Evolutionary conservation across 1,284 basidiomycete species (phyloP).

Genomic region (Apiotrichum brassicae): DNA sequence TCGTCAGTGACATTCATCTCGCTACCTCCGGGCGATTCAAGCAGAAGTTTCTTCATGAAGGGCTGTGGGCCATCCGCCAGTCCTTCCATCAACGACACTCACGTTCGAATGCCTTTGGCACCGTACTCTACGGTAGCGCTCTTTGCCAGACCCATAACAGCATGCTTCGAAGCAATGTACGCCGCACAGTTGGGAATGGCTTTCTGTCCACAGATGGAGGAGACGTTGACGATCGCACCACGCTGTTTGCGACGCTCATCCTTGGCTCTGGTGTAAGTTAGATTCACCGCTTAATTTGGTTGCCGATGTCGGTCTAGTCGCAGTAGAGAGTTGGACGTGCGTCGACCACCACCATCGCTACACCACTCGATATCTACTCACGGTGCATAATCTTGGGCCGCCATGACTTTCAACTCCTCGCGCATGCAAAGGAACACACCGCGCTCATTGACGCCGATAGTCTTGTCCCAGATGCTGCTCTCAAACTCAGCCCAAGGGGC

Average conservation of each 20-base stretch:
- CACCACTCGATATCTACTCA: neutral
- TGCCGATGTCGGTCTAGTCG: too few relatives aligned
- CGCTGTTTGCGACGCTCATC: constrained; percentile 14
- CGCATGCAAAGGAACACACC: constrained; percentile 20
- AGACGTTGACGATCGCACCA: constrained; percentile 24
- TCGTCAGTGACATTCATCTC: too few relatives aligned
- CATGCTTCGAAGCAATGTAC: constrained; percentile 20
- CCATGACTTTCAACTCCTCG: constrained; percentile 18
- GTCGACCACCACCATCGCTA: too few relatives aligned
- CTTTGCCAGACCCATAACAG: constrained; percentile 19
- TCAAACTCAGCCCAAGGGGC: constrained; percentile 9
- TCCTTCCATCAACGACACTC: neutral
- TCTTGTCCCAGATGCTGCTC: constrained; percentile 23
- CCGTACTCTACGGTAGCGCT: constrained; percentile 16
- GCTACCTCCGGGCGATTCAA: too few relatives aligned
- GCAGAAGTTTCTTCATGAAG: too few relatives aligned
- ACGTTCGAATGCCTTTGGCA: constrained; percentile 10
- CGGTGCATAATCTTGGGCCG: constrained; percentile 9
- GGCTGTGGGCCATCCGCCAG: too few relatives aligned
- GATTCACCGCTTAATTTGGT: too few relatives aligned
- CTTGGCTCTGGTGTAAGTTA: neutral
- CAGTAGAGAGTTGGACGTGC: neutral
- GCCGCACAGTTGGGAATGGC: neutral
- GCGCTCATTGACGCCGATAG: constrained; percentile 25
- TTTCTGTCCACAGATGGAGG: constrained; percentile 10